These are phyloP conservation scores for Fraxinus paxiana DNA, from an alignment of 305 asterid genomes.

Conservation along the genomic window DNA sequence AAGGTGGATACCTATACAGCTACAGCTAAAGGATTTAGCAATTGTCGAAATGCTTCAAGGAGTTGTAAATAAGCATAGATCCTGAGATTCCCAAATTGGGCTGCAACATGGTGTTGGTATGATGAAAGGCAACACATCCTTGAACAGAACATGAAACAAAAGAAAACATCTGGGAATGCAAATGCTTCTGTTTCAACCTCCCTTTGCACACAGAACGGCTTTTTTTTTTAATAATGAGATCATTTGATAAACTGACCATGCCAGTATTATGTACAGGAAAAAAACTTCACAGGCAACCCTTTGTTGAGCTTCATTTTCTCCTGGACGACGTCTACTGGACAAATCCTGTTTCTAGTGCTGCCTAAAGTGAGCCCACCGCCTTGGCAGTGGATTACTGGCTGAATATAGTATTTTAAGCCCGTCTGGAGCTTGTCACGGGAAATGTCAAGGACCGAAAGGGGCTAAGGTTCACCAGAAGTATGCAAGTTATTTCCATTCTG, in stretches of 20 bases:
- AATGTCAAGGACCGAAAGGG: slow-evolving; percentile 26
- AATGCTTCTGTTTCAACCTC: not conserved
- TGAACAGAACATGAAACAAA: not conserved
- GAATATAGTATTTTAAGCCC: slow-evolving; percentile 27
- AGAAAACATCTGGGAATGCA: not conserved
- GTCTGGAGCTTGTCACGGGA: slow-evolving; percentile 23
- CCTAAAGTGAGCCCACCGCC: slow-evolving; percentile 34
- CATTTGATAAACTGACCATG: slow-evolving; percentile 18
- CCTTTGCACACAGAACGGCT: not conserved
- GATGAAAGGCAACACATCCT: not conserved
- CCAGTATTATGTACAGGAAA: slow-evolving; percentile 13
- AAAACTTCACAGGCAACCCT: slow-evolving; percentile 28
- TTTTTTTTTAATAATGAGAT: slow-evolving; percentile 26
- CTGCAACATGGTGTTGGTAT: not conserved
- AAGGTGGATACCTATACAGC: not conserved
- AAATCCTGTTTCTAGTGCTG: not conserved
- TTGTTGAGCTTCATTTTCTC: not conserved
- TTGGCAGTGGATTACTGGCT: slow-evolving; percentile 21
- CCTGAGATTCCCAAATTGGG: not conserved
- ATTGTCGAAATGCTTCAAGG: not conserved
- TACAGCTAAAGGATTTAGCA: not conserved
- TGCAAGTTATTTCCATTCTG: not conserved
- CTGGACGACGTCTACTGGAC: slow-evolving; percentile 18
- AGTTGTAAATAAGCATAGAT: not conserved
- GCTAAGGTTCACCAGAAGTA: not conserved